A percentile compares a stretch with the other conserved stretches of the same genome.
phyloP scores from a whole-genome alignment of 495 filamentous ascomycete species.

The Penicillium parvum region DNA sequence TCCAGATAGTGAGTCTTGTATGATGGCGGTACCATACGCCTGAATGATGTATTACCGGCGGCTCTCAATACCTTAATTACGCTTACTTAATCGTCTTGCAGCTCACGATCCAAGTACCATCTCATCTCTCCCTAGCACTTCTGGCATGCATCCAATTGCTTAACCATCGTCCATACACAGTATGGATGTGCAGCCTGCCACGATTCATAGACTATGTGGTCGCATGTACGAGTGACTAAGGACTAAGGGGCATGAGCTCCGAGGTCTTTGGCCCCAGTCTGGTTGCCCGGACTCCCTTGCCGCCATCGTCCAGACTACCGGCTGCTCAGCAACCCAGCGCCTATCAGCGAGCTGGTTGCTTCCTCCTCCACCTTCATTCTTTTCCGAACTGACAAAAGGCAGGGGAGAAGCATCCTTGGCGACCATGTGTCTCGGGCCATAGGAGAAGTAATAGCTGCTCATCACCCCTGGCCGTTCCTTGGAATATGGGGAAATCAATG shows the following conservation, averaged over 20 bases:
- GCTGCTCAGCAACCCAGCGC: slow-evolving; percentile 34
- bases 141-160: not conserved
- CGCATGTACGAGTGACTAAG: too few species aligned
- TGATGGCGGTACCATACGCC: not conserved
- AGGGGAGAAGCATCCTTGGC: slow-evolving; percentile 12
- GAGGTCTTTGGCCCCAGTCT: slow-evolving; percentile 17
- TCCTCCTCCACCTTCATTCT: slow-evolving; percentile 14
- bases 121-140: too few species aligned
- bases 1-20: slow-evolving; percentile 38
- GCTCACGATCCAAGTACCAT: too few species aligned
- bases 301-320: slow-evolving; percentile 33
- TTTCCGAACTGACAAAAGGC: slow-evolving; percentile 24
- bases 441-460: not conserved
- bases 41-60: not conserved
- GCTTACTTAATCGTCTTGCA: too few species aligned
- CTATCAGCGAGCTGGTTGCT: slow-evolving; percentile 29
- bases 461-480: not conserved
- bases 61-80: too few species aligned
- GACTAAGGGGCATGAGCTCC: not conserved
- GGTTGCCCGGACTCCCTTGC: slow-evolving; percentile 48
- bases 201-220: too few species aligned
- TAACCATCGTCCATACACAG: slow-evolving; percentile 1
- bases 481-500: not conserved
- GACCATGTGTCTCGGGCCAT: slow-evolving; percentile 29
- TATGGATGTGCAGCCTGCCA: slow-evolving; percentile 8